Evolutionary conservation across 805 yeast genomes (phyloP).

Genomic region (Yamadazyma sp.): DNA sequence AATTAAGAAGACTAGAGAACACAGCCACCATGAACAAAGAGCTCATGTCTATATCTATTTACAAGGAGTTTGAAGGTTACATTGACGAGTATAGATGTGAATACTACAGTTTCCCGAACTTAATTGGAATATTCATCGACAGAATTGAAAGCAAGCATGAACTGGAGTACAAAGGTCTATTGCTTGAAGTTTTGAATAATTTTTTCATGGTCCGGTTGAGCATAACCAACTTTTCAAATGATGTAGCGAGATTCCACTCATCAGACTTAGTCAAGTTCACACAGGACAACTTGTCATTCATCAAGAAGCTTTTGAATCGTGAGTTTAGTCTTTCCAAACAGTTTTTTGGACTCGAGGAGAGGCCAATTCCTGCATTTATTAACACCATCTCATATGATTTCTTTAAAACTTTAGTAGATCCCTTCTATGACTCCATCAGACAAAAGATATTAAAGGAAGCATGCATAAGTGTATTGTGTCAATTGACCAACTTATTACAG

Average conservation of each 20-base stretch:
- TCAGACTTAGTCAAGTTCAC: constrained; percentile 55
- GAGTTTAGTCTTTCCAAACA: constrained; percentile 60
- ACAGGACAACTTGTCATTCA: constrained; percentile 61
- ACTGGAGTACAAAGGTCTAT: constrained; percentile 61
- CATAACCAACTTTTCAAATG: constrained; percentile 42
- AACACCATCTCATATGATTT: constrained; percentile 48
- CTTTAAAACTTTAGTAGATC: constrained; percentile 68
- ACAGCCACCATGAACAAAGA: constrained; percentile 12
- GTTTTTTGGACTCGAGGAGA: constrained; percentile 40
- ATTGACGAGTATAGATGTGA: constrained; percentile 16
- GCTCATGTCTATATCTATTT: constrained; percentile 47
- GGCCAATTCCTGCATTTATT: constrained; percentile 15
- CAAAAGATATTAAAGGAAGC: constrained; percentile 67
- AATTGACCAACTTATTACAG: constrained; percentile 66
- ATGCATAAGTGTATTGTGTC: constrained; percentile 68
- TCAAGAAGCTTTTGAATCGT: constrained; percentile 55
- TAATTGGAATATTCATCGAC: constrained; percentile 35
- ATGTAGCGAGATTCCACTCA: constrained; percentile 24
- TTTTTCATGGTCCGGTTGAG: constrained; percentile 60
- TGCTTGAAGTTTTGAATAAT: constrained; percentile 60
- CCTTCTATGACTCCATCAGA: constrained; percentile 71
- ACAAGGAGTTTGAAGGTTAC: constrained; percentile 53
- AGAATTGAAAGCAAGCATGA: constrained; percentile 36
- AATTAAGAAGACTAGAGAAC: constrained; percentile 35
- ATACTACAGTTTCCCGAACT: constrained; percentile 27